phyloP scores from a whole-genome alignment of 108 stramenopile species.

The Poteriospumella lacustris region DNA sequence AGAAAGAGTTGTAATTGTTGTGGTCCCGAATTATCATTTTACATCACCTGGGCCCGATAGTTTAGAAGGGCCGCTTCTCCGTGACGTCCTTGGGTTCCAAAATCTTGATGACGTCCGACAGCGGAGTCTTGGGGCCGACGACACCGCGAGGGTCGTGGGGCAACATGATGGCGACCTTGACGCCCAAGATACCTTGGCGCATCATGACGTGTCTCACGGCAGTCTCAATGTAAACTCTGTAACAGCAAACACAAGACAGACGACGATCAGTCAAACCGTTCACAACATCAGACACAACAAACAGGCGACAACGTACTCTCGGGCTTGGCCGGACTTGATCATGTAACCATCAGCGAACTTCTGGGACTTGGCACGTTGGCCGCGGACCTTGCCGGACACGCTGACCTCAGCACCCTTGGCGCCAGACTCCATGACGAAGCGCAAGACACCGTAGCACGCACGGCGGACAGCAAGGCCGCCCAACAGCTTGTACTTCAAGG shows the following conservation, averaged over 20 bases:
- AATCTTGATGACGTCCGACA: constrained; percentile 60
- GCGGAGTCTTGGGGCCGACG: constrained; percentile 54
- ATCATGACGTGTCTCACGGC: constrained; percentile 98
- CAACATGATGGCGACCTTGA: constrained; percentile 95
- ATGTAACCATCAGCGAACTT: constrained; percentile 99
- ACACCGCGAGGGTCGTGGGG: constrained; percentile 87
- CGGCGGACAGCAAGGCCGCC: constrained; percentile 98
- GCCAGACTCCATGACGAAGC: constrained; percentile 98
- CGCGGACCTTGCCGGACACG: constrained; percentile 98
- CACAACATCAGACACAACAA: not conserved
- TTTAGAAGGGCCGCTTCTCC: too few species aligned
- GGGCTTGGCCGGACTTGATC: constrained; percentile 99
- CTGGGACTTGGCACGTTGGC: constrained; percentile 99
- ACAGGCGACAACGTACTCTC: constrained; percentile 45
- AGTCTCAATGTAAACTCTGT: constrained; percentile 83
- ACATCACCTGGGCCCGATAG: too few species aligned
- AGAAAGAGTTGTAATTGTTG: too few species aligned
- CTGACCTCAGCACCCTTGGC: constrained; percentile 99
- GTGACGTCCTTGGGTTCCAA: constrained; percentile 61
- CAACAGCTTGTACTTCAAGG: constrained; percentile 96
- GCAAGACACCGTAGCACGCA: constrained; percentile 97
- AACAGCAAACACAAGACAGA: not conserved
- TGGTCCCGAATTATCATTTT: too few species aligned
- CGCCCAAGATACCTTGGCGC: constrained; percentile 98
- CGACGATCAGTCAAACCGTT: not conserved